phyloP scores from a whole-genome alignment of 2,329 filamentous ascomycete species.

The Ophiostoma quercus region DNA sequence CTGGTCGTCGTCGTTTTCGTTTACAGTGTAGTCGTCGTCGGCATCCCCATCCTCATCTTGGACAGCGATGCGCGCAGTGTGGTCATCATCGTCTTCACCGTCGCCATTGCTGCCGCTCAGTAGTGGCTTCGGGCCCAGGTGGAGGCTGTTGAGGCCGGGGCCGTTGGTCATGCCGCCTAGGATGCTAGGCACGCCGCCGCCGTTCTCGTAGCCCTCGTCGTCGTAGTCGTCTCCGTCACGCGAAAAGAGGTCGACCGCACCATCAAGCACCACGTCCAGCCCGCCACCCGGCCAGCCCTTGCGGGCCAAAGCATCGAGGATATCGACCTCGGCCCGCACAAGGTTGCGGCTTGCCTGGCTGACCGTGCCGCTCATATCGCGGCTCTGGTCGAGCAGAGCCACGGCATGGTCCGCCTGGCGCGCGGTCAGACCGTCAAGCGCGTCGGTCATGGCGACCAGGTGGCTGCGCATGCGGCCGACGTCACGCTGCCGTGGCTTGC shows the following conservation, averaged over 20 bases:
- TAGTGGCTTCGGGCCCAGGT: constrained; percentile 22
- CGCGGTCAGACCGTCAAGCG: constrained; percentile 57
- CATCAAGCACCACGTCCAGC: constrained; percentile 60
- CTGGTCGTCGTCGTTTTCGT: constrained; percentile 36
- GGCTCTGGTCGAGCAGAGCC: constrained; percentile 55
- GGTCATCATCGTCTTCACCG: constrained; percentile 27
- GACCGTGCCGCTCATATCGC: constrained; percentile 58
- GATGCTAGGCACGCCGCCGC: constrained; percentile 14
- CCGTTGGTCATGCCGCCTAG: constrained; percentile 13
- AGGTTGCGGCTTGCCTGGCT: constrained; percentile 61
- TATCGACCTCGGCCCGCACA: constrained; percentile 63
- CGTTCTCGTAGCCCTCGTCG: constrained; percentile 24
- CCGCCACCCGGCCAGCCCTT: constrained; percentile 65
- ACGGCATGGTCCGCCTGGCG: constrained; percentile 58
- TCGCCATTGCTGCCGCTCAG: constrained; percentile 32
- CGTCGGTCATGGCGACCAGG: constrained; percentile 57
- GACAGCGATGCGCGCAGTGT: constrained; percentile 32
- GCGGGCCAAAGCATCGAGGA: constrained; percentile 60
- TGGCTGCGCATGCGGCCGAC: constrained; percentile 58
- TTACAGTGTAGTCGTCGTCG: constrained; percentile 30
- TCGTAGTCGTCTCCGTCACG: constrained; percentile 25
- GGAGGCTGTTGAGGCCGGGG: constrained; percentile 22
- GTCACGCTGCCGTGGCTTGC: constrained; percentile 53
- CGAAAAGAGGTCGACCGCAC: constrained; percentile 51
- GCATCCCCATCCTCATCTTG: constrained; percentile 35